Conservation (phyloP, 2,329 filamentous ascomycete species). For the Apiospora rasikravindrae region DNA sequence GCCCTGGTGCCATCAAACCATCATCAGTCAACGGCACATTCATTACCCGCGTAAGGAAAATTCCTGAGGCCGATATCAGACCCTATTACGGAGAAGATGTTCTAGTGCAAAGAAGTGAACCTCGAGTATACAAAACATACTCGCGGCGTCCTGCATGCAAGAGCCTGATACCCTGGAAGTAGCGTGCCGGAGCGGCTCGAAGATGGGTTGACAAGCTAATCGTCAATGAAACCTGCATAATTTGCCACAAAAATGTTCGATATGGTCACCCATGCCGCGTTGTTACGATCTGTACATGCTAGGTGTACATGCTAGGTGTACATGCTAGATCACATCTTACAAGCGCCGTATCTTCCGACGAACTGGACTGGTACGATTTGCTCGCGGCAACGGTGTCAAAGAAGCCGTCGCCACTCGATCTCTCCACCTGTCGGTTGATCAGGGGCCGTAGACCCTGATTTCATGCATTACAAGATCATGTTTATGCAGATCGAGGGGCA, state of each 20-base stretch:
- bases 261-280: neutral
- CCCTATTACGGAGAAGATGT: neutral
- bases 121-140: neutral
- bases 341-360: neutral
- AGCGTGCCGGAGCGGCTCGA: neutral
- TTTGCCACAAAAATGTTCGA: neutral
- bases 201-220: neutral
- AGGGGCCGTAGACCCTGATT: neutral
- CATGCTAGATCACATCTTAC: neutral
- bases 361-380: neutral
- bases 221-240: neutral
- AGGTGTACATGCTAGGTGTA: too few relatives aligned
- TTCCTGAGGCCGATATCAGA: too few relatives aligned
- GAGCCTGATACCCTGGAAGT: neutral
- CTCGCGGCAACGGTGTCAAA: neutral
- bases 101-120: neutral
- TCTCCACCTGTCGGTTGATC: neutral
- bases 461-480: neutral
- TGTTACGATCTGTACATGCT: neutral
- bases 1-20: neutral
- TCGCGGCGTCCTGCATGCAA: neutral
- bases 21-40: neutral
- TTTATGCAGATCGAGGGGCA: neutral
- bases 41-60: neutral
- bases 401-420: neutral